Evolutionary conservation across 1,284 basidiomycete genomes (phyloP).

Genomic region (Cryptococcus deneoformans): DNA sequence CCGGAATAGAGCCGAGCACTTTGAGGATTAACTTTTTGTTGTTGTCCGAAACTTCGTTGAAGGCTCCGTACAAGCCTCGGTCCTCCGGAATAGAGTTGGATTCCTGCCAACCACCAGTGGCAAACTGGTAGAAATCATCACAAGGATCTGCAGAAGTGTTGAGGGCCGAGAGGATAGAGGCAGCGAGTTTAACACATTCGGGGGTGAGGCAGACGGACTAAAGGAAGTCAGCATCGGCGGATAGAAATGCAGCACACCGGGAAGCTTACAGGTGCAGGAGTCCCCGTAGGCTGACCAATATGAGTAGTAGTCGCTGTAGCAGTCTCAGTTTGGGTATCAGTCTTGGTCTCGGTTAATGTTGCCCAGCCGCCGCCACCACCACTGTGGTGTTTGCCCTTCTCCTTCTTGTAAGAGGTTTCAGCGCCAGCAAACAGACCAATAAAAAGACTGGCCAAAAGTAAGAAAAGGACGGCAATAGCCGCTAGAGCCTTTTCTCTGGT

Average conservation of each 20-base stretch:
- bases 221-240: neutral
- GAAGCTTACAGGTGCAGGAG: slow-evolving; percentile 25
- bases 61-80: slow-evolving; percentile 60
- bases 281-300: slow-evolving; percentile 44
- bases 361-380: slow-evolving; percentile 2
- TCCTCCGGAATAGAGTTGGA: slow-evolving; percentile 79
- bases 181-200: slow-evolving; percentile 79
- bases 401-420: slow-evolving; percentile 67
- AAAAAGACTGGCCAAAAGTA: slow-evolving; percentile 80
- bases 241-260: neutral
- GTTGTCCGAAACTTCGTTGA: slow-evolving; percentile 49
- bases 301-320: slow-evolving; percentile 22
- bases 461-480: slow-evolving; percentile 66
- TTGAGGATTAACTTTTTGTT: slow-evolving; percentile 51
- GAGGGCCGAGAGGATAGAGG: slow-evolving; percentile 68
- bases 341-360: slow-evolving; percentile 40
- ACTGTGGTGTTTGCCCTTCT: slow-evolving; percentile 36
- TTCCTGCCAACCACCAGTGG: slow-evolving; percentile 80
- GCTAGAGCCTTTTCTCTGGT: slow-evolving; percentile 81
- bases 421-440: slow-evolving; percentile 89
- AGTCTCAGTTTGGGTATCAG: slow-evolving; percentile 46
- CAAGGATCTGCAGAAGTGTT: slow-evolving; percentile 58
- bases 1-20: slow-evolving; percentile 47
- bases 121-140: slow-evolving; percentile 91
- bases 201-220: slow-evolving; percentile 70